A percentile compares a stretch with the other conserved stretches of the same genome.
Conservation (phyloP, 352 stramenopile genomes). For the Globisporangium irregulare region DNA sequence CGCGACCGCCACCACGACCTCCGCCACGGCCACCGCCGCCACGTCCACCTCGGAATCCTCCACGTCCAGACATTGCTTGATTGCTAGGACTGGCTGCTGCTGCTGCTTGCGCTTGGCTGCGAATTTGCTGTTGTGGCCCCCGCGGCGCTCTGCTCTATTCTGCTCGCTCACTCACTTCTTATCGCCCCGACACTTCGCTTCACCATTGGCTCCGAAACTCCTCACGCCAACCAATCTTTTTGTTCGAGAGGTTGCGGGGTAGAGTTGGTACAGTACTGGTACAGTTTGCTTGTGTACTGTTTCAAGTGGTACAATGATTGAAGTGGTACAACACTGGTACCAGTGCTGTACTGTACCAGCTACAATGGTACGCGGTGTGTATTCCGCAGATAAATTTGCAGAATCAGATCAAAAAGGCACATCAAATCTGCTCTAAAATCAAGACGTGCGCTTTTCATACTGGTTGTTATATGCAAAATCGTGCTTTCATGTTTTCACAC, state of each 20-base stretch:
- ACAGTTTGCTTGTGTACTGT: background rate
- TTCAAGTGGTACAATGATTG: background rate
- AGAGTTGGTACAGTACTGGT: background rate
- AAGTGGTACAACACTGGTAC: background rate
- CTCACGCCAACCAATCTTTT: constrained; percentile 10
- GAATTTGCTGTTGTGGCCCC: constrained; percentile 8
- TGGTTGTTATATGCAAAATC: background rate
- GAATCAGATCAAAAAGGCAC: background rate
- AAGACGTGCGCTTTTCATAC: background rate
- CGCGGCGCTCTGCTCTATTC: background rate
- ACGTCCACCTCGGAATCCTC: constrained; percentile 32
- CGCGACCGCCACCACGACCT: constrained; percentile 19
- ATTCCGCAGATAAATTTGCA: background rate
- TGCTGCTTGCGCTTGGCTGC: constrained; percentile 2
- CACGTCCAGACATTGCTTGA: constrained; percentile 20
- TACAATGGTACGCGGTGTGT: background rate
- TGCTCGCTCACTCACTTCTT: background rate
- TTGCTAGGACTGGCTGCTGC: background rate
- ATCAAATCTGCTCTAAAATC: too few species aligned
- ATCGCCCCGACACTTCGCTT: background rate
- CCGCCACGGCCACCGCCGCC: constrained; percentile 55
- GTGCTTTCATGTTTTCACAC: background rate
- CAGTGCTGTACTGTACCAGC: background rate
- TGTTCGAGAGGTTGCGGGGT: constrained; percentile 3
- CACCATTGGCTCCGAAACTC: constrained; percentile 2